Evolutionary conservation across 2,329 filamentous ascomycete genomes (phyloP), one percentile per base, ranked within the genome.

Genomic region (Nemania diffusa): DNA sequence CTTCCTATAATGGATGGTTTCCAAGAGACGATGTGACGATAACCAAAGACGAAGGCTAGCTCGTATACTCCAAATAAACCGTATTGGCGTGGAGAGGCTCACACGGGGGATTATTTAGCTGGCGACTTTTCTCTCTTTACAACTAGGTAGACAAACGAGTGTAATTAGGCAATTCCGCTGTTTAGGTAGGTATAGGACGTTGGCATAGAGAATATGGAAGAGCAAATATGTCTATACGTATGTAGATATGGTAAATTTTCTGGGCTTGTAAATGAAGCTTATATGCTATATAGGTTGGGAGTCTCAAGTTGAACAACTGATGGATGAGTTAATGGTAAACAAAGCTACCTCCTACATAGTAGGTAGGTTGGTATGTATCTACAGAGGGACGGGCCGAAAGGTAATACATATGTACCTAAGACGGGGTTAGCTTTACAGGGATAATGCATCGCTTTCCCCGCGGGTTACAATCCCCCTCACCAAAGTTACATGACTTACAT

Each of bases 351-450:
- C 5, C 5, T 34, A 34, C 5, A 11, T 34, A 11, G 34, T 40
- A 8, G 34, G 34, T 40, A 40, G 34, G 32, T 34, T 11, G 11
- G 32, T 34, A 34, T 5, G 32, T n/a, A n/a, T n/a, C n/a, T n/a
- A n/a, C 29, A 32, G 11, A 40, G 34, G 34, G 34, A 40, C 34
- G 34, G 34, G 34, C 34, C 22, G 22, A 51, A 51, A 11, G 24
- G 5, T 9, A 50, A 50, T 3, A 51, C 48, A n/a, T n/a, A n/a
- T n/a, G n/a, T n/a, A n/a, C n/a, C n/a, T n/a, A 24, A 24, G 2
- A 46, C 51, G 32, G 51, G 44, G 52, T 42, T 50, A 27, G 27
- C 26, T 40, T 48, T 56, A 32, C 53, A 63, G 44, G 61, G 61
- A n/a, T 46, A 46, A 32, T 57, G 50, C 22, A 51, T 13, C 9